Base-by-base conservation (phyloP, 1,284 basidiomycete genomes). In the Cutaneotrichosporon sp. region DNA sequence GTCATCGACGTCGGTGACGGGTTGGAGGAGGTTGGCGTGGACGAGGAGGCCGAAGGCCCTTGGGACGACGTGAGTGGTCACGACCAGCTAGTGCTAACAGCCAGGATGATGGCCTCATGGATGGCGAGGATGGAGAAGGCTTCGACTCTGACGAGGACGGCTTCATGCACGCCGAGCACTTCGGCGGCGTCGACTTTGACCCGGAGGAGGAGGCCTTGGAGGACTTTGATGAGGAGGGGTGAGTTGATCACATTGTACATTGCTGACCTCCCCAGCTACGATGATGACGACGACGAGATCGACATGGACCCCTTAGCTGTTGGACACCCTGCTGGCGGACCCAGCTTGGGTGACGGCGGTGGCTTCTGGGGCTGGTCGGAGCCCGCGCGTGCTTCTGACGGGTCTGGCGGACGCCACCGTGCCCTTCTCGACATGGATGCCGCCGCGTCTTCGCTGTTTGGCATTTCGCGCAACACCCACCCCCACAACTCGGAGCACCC, bases 401-500 rank as follows among this genome's bases (percentile, higher is more conserved):
- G 27, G 31, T 42, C 53, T 25, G 13, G 53, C 34, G 9, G 11
- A 7, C 59, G 53, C 16, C 38, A 45, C 29, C 46, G 59, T 2
- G 6, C 38, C 25, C 53, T 60, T 31, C 34, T 54, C 50, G 54
- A 63, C 24, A 67, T 60, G 67, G 69, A 70, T 38, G 45, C 56
- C 16, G 62, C 67, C 4, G 54, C 68, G 14, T 34, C 64, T 16
- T 64, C 66, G 1, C 45, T 71, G 25, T 71, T 69, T 47, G 69
- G 71, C 33, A 46, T 68, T 18, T 45, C 54, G 7, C 59, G 63
- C 20, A 20, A 51, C 49, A 14, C 42, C 45, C 13, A 56, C 47
- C 55, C 57, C 20, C 89, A 91, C 69, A 82, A 85, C 45, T 87
- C 87, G 14, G 88, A 88, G 0, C 94, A 97, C 74, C 93, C 93